Conservation (phyloP, 495 filamentous ascomycete species). For the Evernia prunastri region DNA sequence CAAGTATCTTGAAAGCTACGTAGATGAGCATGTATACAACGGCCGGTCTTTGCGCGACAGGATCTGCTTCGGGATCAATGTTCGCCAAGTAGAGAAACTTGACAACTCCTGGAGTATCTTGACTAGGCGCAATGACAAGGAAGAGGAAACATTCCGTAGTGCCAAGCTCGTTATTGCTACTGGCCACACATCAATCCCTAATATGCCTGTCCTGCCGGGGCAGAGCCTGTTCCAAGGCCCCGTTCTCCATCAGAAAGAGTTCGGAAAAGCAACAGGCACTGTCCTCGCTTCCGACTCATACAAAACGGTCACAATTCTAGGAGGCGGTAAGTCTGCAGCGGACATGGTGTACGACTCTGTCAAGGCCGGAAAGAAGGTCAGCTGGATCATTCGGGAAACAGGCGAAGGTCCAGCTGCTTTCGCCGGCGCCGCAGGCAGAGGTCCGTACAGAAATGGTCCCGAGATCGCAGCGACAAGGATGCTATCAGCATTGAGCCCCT, state of each 20-base stretch:
- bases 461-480: neutral
- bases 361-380: constrained; percentile 35
- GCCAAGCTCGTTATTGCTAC: constrained; percentile 38
- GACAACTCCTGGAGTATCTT: constrained; percentile 28
- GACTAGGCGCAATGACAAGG: no score
- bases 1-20: constrained; percentile 38
- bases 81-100: constrained; percentile 30
- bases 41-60: constrained; percentile 31
- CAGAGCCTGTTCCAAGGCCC: constrained; percentile 28
- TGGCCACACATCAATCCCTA: constrained; percentile 34
- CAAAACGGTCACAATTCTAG: constrained; percentile 32
- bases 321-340: constrained; percentile 40
- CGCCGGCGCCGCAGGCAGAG: constrained; percentile 24
- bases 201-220: constrained; percentile 32
- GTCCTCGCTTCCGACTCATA: constrained; percentile 17
- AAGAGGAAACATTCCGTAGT: constrained; percentile 20
- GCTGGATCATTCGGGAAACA: constrained; percentile 38
- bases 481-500: no score
- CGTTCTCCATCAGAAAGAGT: constrained; percentile 38
- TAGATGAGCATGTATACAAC: constrained; percentile 30
- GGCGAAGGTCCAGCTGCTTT: constrained; percentile 23
- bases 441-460: constrained; percentile 28
- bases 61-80: constrained; percentile 29
- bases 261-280: constrained; percentile 31
- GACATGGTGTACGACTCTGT: constrained; percentile 39